Evolutionary conservation across 2,329 filamentous ascomycete species (phyloP), one percentile per base, ranked within the genome.

Genomic region (Westerdykella ornata): DNA sequence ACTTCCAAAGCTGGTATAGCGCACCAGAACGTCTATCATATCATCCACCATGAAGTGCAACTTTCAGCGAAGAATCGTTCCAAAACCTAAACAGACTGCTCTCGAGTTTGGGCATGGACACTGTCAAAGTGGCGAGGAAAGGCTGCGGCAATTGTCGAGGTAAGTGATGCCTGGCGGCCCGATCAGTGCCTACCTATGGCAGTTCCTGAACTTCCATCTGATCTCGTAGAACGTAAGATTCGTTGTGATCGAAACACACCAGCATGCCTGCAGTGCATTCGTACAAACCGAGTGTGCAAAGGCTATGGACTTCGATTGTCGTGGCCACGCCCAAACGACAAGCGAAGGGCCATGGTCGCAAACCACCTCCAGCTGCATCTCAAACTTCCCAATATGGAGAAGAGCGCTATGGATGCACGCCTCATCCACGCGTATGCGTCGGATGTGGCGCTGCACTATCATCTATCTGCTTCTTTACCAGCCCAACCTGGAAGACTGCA

Each of bases 361-460:
- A 38, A 30, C 13, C 19, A 41, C 22, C 22, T 26, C 13, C 19
- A 41, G 14, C 22, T 26, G 22, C 22, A 26, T 26, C 22, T 26
- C 22, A 26, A 26, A 26, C 22, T 26, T 9, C 22, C 22, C 22
- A 26, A 26, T 8, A 26, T 26, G 22, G 22, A 26, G 22, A 26
- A 26, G 22, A 26, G 22, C 22, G 8, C 22, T 26, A 26, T 26
- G 22, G 22, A 39, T 17, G 20, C 12, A 36, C 33, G 35, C 26
- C 29, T 41, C 12, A 30, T 37, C 13, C 37, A 36, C 32, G 22
- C 26, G 11, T 41, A 19, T 16, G 34, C 15, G 13, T 42, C 42
- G 42, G 42, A 47, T 40, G 32, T 47, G 12, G 38, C 44, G 28
- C 37, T 47, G 42, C 37, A 44, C 22, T 22, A 38, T 29, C 16